Conservation (phyloP, 768 basidiomycete genomes). For the Termitomyces sp. region DNA sequence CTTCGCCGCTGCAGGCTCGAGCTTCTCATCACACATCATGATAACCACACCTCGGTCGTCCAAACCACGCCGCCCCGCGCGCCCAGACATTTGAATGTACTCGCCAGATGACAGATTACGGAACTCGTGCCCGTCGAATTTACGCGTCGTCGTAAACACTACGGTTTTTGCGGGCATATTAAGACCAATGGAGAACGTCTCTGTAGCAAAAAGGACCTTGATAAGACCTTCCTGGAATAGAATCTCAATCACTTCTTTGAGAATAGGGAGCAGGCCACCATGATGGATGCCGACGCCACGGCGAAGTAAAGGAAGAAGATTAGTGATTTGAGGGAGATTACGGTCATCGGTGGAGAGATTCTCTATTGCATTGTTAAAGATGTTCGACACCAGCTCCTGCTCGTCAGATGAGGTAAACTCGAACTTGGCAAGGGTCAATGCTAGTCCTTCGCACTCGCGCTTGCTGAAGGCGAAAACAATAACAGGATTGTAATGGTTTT, state of each 20-base stretch:
- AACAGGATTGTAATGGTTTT: conserved; percentile 95
- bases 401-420: conserved; percentile 95
- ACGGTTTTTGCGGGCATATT: conserved; percentile 99
- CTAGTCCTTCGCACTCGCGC: conserved; percentile 93
- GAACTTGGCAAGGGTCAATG: conserved; percentile 88
- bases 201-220: conserved; percentile 97
- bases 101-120: conserved; percentile 91
- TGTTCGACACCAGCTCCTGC: conserved; percentile 77
- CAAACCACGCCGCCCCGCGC: conserved; percentile 93
- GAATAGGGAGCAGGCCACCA: conserved; percentile 91
- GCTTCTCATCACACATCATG: conserved; percentile 99
- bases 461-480: conserved; percentile 99
- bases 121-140: conserved; percentile 95
- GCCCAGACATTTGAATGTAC: conserved; percentile 99
- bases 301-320: conserved; percentile 87
- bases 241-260: conserved; percentile 99
- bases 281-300: conserved; percentile 99
- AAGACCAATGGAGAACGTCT: conserved; percentile 95
- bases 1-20: conserved; percentile 90
- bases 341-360: conserved; percentile 85
- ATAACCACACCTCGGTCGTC: conserved; percentile 99
- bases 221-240: conserved; percentile 97
- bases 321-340: conserved; percentile 87
- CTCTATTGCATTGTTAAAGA: conserved; percentile 93
- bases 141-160: conserved; percentile 92